Conservation (phyloP, 805 yeast species). For the Yarrowia osloensis region DNA sequence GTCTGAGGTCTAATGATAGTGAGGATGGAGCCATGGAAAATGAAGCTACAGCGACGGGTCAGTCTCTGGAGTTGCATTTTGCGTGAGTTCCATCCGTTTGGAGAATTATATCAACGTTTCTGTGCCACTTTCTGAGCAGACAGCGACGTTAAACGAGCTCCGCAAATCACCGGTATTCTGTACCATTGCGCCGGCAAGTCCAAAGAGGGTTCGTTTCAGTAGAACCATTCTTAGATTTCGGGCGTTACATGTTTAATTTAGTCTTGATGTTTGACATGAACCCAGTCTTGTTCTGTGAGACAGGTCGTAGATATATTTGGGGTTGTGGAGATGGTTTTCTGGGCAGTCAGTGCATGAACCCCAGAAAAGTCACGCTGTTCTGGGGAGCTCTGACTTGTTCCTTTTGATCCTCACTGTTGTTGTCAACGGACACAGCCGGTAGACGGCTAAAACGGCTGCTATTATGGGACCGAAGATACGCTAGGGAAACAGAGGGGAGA, state of each 20-base stretch:
- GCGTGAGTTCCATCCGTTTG: background rate
- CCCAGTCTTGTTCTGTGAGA: background rate
- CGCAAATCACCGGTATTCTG: background rate
- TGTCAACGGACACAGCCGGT: too few species aligned
- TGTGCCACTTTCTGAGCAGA: slow-evolving; percentile 9
- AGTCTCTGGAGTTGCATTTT: background rate
- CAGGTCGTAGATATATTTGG: background rate
- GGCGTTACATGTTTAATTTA: slow-evolving; percentile 5
- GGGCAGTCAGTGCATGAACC: too few species aligned
- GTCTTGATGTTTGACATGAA: background rate
- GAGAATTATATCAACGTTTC: slow-evolving; percentile 22
- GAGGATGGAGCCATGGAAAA: background rate
- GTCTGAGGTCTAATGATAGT: background rate
- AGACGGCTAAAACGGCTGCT: too few species aligned
- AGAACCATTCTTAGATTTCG: background rate
- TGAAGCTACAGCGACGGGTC: background rate
- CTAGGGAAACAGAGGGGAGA: background rate
- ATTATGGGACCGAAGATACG: too few species aligned
- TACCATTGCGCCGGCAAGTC: slow-evolving; percentile 3
- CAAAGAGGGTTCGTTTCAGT: background rate
- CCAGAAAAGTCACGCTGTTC: too few species aligned
- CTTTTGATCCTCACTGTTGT: too few species aligned
- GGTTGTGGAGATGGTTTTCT: background rate
- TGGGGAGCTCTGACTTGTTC: too few species aligned
- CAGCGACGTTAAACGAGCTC: slow-evolving; percentile 25